Base-by-base conservation (phyloP, 2,329 filamentous ascomycete genomes). In the Cladosporium cucumerinum region DNA sequence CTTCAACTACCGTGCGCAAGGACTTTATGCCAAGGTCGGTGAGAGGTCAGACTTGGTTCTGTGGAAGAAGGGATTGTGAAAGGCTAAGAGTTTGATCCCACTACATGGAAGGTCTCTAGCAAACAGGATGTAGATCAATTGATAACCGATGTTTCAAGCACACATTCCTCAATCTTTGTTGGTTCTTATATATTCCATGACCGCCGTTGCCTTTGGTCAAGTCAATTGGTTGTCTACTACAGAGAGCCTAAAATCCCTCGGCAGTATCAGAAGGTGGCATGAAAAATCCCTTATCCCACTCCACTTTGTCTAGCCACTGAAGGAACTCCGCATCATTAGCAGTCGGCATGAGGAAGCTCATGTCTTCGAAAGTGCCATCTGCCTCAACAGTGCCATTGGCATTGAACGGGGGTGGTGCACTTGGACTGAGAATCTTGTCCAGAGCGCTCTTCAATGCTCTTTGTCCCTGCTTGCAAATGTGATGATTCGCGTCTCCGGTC, bases 251-350 rank as follows among this genome's bases (percentile, higher is more conserved):
- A 26, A 66, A 64, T 11, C 32, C 60, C 32, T 55, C 60, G 8
- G 25, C 60, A 32, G 49, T 23, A 34, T 62, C 60, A 62, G 32
- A 25, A 25, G 26, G 49, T 5, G 60, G 60, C n/a, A 55, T 62
- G 25, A 62, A 21, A 25, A 55, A 62, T 4, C 49, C 60, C 28
- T 62, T 62, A 18, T 62, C 60, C 60, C 60, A 64, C 46, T 79
- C 78, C 46, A 80, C 77, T 34, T 71, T 76, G 46, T 81, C 79
- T 48, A 82, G 72, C 79, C 79, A 82, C 14, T 74, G 70, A 70
- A 80, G 71, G 65, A 81, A 81, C 39, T 81, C 79, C 7, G 74
- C 76, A 67, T 81, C 79, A 64, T 77, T 79, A 1, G 71, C 75
- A 16, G 74, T 72, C 5, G 76, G 73, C 39, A 77, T 76, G 7